Evolutionary conservation across 176 grass and related monocot species (phyloP), one percentile per base, ranked within the genome.

Genomic region (Elymus sibiricus): DNA sequence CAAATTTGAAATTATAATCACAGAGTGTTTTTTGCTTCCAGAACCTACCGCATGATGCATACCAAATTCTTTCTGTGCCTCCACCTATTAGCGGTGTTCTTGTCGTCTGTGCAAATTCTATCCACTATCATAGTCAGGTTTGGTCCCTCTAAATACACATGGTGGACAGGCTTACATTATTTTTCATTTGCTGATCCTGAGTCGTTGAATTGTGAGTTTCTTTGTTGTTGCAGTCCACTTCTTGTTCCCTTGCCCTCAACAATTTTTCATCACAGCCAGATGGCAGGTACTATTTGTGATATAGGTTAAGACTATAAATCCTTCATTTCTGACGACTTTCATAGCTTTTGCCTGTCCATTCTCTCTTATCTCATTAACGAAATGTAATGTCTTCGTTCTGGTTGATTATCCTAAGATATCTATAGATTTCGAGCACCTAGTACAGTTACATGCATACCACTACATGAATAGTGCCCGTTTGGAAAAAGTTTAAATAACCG

Each of bases 61-160:
- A 95, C 79, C 94, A 98, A 81, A 78, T 98, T 85, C 93, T 98
- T 64, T 90, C 93, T 24, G 96, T 95, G 22, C 96, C 96, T 82
- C 84, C 96, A 44, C 96, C 96, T 89, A 95, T 98, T 68, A 89
- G 96, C 7, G 96, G 93, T 76, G 94, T 95, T 79, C 90, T 98
- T 95, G 96, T 92, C 42, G 82, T 98, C 27, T 95, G 91, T 75
- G 90, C 96, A 29, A 98, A 98, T 92, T 88, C 91, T 1, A 95
- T 98, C 82, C 92, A 94, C 78, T 98, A 98, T 87, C 88, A 89
- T 81, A 95, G 90, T 83, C 96, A 98, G 96, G 96, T 98, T 53
- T 83, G 82, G 47, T 76, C 19, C 43, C 32, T 87, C 65, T 40
- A 80, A 79, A 83, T 78, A 38, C 47, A 59, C 17, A 75, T 31